phyloP scores from a whole-genome alignment of 305 asterid species.

The Fraxinus sp. region DNA sequence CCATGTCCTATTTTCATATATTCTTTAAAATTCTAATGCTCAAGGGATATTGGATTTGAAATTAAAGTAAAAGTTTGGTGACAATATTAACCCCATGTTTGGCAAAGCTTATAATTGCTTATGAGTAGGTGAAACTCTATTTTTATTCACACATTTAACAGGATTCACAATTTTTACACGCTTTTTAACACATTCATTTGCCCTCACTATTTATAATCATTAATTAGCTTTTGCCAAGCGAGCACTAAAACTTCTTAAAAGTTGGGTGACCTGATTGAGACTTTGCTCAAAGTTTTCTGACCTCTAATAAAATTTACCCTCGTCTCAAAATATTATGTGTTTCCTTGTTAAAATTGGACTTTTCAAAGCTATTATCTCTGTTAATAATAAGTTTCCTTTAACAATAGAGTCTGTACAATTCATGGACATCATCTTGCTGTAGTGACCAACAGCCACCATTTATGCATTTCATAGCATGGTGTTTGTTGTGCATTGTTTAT shows the following conservation, averaged over 20 bases:
- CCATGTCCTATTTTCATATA: not conserved
- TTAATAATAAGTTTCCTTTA: not conserved
- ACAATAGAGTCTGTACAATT: not conserved
- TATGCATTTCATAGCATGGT: not conserved
- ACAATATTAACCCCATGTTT: not conserved
- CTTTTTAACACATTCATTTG: not conserved
- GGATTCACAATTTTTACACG: not conserved
- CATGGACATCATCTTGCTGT: not conserved
- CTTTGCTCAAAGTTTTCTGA: not conserved
- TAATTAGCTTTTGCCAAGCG: not conserved
- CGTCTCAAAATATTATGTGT: not conserved
- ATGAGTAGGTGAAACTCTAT: not conserved
- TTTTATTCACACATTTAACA: not conserved
- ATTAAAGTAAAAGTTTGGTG: not conserved
- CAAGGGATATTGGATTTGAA: not conserved
- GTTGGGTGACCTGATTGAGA: not conserved
- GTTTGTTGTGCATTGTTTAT: too few species aligned
- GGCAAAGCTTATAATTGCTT: not conserved
- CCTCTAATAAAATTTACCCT: not conserved
- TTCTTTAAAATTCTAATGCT: not conserved
- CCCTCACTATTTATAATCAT: not conserved
- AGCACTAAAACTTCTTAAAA: not conserved
- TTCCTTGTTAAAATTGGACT: not conserved
- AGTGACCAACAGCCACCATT: not conserved
- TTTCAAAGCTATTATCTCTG: not conserved